Evolutionary conservation across 2,329 filamentous ascomycete genomes (phyloP).

Genomic region (Talaromyces piceae): DNA sequence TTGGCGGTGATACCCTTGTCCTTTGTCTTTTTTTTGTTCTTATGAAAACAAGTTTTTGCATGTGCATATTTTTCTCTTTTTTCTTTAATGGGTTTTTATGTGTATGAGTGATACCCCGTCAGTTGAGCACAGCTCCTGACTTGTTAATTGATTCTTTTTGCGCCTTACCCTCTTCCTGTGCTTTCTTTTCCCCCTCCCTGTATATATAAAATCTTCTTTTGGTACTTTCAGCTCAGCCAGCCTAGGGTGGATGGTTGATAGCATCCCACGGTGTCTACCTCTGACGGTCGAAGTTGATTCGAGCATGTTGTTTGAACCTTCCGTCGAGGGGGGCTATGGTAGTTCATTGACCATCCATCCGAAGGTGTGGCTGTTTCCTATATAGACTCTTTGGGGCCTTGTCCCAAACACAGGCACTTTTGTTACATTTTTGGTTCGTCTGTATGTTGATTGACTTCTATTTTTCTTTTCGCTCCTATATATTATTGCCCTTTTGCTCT

Average conservation of each 20-base stretch:
- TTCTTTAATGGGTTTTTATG: background rate
- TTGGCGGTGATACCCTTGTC: background rate
- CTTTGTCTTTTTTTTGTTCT: background rate
- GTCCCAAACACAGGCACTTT: background rate
- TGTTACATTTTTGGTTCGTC: no score
- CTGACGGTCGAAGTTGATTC: no score
- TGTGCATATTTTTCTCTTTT: background rate
- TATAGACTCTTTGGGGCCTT: background rate
- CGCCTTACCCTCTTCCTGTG: background rate
- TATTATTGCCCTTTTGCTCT: no score
- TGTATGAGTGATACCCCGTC: conserved; percentile 5
- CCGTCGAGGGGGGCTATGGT: no score
- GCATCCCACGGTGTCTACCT: no score
- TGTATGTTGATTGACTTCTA: background rate
- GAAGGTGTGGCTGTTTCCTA: no score
- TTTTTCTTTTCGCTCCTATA: background rate
- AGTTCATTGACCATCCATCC: no score
- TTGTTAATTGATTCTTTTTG: background rate
- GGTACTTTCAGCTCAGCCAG: no score
- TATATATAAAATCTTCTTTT: no score
- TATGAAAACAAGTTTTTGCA: background rate
- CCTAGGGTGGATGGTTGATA: no score
- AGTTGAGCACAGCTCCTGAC: background rate
- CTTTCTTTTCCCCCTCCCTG: no score
- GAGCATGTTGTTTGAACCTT: no score